These are phyloP conservation scores for Xerocomellus amylosporus DNA, from an alignment of 768 basidiomycete genomes.

Conservation along the genomic window DNA sequence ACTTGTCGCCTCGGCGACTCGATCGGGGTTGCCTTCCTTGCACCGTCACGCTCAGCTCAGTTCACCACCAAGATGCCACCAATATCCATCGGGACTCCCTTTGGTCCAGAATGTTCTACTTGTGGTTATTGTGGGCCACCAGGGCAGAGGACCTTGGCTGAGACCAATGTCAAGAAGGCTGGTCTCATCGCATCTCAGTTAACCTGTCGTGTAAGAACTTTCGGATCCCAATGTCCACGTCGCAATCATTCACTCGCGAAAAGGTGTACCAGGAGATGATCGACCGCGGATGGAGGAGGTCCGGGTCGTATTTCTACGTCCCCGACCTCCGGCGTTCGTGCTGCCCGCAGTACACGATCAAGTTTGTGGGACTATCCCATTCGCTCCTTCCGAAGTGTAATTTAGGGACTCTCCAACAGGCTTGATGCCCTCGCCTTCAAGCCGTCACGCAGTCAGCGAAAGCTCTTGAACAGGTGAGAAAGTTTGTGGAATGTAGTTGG, in stretches of 20 bases:
- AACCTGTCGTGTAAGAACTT: slow-evolving; percentile 46
- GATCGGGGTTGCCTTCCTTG: neutral
- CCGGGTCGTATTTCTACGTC: slow-evolving; percentile 83
- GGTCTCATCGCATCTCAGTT: slow-evolving; percentile 49
- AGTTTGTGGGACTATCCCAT: slow-evolving; percentile 41
- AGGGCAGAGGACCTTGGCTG: slow-evolving; percentile 41
- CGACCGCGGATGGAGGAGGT: slow-evolving; percentile 81
- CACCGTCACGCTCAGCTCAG: neutral
- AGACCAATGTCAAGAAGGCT: slow-evolving; percentile 48
- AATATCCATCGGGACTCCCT: slow-evolving; percentile 28
- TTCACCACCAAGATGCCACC: slow-evolving; percentile 18
- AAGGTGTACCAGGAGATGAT: slow-evolving; percentile 82
- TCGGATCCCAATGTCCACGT: neutral
- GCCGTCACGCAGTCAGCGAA: slow-evolving; percentile 71
- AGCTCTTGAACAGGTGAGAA: slow-evolving; percentile 64
- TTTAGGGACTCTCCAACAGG: slow-evolving; percentile 38
- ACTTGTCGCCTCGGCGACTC: neutral
- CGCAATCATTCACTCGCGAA: slow-evolving; percentile 3
- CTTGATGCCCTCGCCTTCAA: slow-evolving; percentile 66
- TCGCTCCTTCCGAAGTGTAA: slow-evolving; percentile 2
- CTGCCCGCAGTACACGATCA: slow-evolving; percentile 95
- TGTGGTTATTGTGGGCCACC: slow-evolving; percentile 70
- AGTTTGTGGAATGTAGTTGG: no score
- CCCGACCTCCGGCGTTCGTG: slow-evolving; percentile 80
- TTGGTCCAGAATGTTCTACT: slow-evolving; percentile 34